Conservation (phyloP, 2,329 filamentous ascomycete genomes). For the Tolypocladium album region DNA sequence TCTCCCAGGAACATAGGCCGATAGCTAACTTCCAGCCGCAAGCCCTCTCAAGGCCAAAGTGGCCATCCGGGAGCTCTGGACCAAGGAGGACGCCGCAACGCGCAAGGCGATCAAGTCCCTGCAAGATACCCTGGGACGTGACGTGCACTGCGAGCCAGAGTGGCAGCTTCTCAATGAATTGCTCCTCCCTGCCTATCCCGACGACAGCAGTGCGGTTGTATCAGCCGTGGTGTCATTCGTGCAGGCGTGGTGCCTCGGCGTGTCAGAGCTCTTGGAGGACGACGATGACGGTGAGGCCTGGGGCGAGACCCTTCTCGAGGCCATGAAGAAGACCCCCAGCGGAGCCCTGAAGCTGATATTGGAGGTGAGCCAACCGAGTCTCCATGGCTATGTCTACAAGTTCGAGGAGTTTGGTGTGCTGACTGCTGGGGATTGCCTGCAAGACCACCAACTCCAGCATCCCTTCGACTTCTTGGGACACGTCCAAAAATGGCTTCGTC, state of each 20-base stretch:
- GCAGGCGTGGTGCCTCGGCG: conserved; percentile 25
- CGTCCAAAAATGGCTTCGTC: background rate
- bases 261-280: conserved; percentile 30
- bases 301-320: conserved; percentile 30
- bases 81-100: conserved; percentile 18
- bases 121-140: conserved; percentile 25
- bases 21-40: background rate
- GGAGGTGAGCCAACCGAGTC: conserved; percentile 16
- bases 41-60: conserved; percentile 32
- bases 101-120: conserved; percentile 21
- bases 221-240: conserved; percentile 19
- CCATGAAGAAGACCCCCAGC: conserved; percentile 7
- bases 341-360: conserved; percentile 17
- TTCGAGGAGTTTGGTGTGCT: background rate
- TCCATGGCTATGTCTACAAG: background rate
- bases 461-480: background rate
- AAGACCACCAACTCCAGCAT: background rate
- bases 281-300: conserved; percentile 24
- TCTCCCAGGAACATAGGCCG: background rate
- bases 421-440: background rate
- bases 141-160: conserved; percentile 27
- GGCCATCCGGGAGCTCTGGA: conserved; percentile 32
- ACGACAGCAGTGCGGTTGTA: conserved; percentile 28
- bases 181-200: conserved; percentile 25
- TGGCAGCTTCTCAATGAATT: conserved; percentile 30